Evolutionary conservation across 768 basidiomycete genomes (phyloP).

Genomic region (Lactarius tabidus): DNA sequence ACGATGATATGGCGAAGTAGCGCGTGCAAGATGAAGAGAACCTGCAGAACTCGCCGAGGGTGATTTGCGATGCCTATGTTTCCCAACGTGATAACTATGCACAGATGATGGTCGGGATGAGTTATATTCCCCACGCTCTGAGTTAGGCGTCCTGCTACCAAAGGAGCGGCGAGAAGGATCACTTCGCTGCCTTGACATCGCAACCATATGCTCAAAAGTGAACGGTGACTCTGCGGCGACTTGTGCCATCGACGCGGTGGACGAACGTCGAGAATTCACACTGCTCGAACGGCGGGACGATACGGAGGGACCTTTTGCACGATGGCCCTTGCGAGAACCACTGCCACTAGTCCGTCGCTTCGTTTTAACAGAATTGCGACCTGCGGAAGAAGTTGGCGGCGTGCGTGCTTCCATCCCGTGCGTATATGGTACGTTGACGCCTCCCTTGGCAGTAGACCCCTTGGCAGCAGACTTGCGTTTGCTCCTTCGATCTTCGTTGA

Average conservation of each 20-base stretch:
- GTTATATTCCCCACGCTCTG: constrained; percentile 71
- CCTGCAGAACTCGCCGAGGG: constrained; percentile 76
- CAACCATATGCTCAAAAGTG: constrained; percentile 38
- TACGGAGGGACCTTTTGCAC: constrained; percentile 63
- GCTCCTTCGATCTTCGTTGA: constrained; percentile 85
- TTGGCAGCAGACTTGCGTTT: constrained; percentile 58
- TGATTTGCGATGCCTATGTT: constrained; percentile 64
- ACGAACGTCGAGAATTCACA: constrained; percentile 79
- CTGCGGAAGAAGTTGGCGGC: constrained; percentile 15
- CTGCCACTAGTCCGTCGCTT: constrained; percentile 51
- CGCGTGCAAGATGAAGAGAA: constrained; percentile 50
- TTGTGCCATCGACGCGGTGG: constrained; percentile 46
- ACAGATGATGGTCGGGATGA: constrained; percentile 77
- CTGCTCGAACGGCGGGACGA: constrained; percentile 88
- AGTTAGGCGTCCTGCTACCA: constrained; percentile 82
- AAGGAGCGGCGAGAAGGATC: constrained; percentile 65
- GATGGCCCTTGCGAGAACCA: constrained; percentile 40
- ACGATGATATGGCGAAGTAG: constrained; percentile 79
- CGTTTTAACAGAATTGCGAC: constrained; percentile 34
- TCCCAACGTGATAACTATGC: constrained; percentile 63
- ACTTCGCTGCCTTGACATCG: constrained; percentile 40
- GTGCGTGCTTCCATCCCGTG: constrained; percentile 19
- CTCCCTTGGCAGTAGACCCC: constrained; percentile 31
- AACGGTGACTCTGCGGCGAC: constrained; percentile 51
- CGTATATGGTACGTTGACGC: constrained; percentile 4